Conservation (phyloP, 2,329 filamentous ascomycete species). For the Dactylellina leptospora region DNA sequence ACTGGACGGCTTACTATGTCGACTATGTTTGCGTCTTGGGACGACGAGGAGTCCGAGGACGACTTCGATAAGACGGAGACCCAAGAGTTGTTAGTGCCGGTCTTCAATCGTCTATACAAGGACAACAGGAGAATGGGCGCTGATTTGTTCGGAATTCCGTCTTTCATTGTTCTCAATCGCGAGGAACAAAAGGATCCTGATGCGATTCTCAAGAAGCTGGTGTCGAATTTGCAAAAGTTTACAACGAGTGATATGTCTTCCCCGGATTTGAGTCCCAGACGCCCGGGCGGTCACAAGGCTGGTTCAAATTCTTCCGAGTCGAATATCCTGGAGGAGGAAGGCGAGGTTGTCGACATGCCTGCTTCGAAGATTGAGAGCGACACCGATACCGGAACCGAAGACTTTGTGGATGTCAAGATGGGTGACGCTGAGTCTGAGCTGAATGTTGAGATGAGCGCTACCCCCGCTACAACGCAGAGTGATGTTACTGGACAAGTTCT, state of each 20-base stretch:
- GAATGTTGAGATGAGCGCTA: constrained; percentile 48
- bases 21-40: constrained; percentile 54
- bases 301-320: constrained; percentile 28
- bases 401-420: constrained; percentile 90
- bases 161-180: constrained; percentile 56
- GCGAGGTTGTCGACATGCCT: constrained; percentile 55
- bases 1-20: constrained; percentile 57
- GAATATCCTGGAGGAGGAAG: constrained; percentile 50
- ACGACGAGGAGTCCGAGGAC: constrained; percentile 60
- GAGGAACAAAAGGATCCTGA: constrained; percentile 56
- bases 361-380: constrained; percentile 55
- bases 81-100: constrained; percentile 63
- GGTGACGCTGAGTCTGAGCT: constrained; percentile 66
- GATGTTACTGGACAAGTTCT: constrained; percentile 57
- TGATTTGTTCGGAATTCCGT: constrained; percentile 56
- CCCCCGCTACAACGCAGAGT: constrained; percentile 55
- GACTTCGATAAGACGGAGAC: constrained; percentile 62
- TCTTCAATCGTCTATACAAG: constrained; percentile 62
- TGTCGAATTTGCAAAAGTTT: constrained; percentile 55
- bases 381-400: constrained; percentile 78
- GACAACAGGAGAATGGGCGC: constrained; percentile 48
- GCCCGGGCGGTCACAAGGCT: constrained; percentile 31
- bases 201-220: constrained; percentile 55
- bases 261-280: constrained; percentile 41
- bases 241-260: constrained; percentile 56